Base-by-base conservation (phyloP, 2,329 filamentous ascomycete species). In the Diaporthe vexans region DNA sequence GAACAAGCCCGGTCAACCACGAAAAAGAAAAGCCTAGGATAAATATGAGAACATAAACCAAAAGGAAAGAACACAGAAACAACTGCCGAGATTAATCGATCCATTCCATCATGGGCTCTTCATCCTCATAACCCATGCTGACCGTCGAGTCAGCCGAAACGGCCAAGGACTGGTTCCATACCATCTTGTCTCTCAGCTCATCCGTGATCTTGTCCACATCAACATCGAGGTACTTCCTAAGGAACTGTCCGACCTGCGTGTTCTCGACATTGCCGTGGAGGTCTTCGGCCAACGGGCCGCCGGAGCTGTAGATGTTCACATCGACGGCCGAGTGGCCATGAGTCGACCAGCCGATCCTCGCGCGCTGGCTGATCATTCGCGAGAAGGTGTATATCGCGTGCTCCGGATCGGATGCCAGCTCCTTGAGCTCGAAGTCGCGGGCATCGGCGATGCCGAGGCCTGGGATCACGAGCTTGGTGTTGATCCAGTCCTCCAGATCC, bases 321-420 rank as follows among this genome's bases (percentile, higher is more conserved):
- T 99, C 97, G 10, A 97, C 95, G 69, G 93, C 97, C 26, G 93
- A 94, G 85, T 99, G 97, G 37, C 97, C 97, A 82, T 98, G 96
- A 0, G 95, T 98, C 77, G 91, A 93, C 97, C 97, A 99, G 19
- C 97, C 97, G 57, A 98, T 91, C 80, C 97, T 95, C 1, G 95
- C 94, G 75, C 97, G 91, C 6, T 94, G 89, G 78, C 94, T 97
- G 78, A 98, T 91, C 86, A 99, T 96, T 80, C 94, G 92, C 0
- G 95, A 92, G 81, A 98, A 94, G 2, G 89, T 85, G 4, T 87
- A 83, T 43, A 88, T 84, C 15, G 92, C 88, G 4, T 84, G 82
- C 1, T 86, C 86, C 0, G 92, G 90, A 35, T 88, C 83, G 46
- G 90, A 84, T 33, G 94, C 87, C 43, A 98, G 86, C 7, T 83